Evolutionary conservation across 768 basidiomycete genomes (phyloP), one percentile per base, ranked within the genome.

Genomic region (Tricholoma saponaceum): DNA sequence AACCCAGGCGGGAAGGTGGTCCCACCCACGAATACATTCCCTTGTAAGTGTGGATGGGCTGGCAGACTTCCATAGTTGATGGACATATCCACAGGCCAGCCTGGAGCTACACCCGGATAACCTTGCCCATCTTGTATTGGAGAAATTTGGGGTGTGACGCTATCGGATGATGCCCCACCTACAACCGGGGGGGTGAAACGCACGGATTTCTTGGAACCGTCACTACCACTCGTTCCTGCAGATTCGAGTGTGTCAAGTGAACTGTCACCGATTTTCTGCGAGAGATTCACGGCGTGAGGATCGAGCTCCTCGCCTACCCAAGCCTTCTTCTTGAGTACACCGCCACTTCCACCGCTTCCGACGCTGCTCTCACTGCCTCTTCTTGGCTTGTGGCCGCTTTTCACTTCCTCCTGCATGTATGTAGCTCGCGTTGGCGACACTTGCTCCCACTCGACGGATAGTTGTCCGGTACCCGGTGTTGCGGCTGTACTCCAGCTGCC

Each of bases 401-500:
- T 51, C 60, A 67, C 50, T 35, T 69, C 58, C 25, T 57, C 62
- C 20, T 32, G 51, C 18, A 30, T 25, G 32, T 51, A 41, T 44
- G 66, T 59, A 2, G 61, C 47, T 30, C 41, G 49, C n/a, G 54
- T 55, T 6, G 59, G 60, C 20, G 62, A 65, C 43, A 28, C 37
- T 16, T 58, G 58, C n/a, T 54, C 58, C 58, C 58, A 60, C 6
- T 60, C 64, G 41, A 46, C 57, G 30, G 55, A 61, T 18, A 65
- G 67, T 25, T 54, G 55, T 39, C 55, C 39, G 46, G 79, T 74
- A 0, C 90, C 90, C 3, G 90, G 89, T 0, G 90, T 90, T 4
- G 89, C 89, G 12, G 81, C 79, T 0, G 86, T 90, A 61, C 87
- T 90, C 90, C 90, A 92, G 41, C 75, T 77, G 2, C 82, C 85